Evolutionary conservation across 306 rosid species (phyloP), one percentile per base, ranked within the genome.

Genomic region (Trichosanthes truncata): DNA sequence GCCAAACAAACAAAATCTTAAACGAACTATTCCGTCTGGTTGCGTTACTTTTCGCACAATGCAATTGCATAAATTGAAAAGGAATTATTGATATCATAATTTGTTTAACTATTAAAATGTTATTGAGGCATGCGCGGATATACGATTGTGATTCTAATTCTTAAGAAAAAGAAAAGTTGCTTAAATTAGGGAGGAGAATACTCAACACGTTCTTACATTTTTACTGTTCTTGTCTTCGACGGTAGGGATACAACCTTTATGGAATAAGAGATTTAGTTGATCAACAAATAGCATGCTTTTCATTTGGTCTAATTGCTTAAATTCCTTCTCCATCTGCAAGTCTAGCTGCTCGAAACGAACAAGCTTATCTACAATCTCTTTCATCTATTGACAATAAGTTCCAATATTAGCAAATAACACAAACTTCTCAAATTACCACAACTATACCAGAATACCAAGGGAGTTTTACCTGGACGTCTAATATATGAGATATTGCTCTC

Each of bases 271-370:
- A 40, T 86, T 82, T 48, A 93, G 95, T 87, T 89, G 92, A 81
- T 95, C 97, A 80, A 87, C 87, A 83, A 89, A 93, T 60, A 91
- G 85, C 91, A 84, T 80, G 80, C 72, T 88, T 81, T 84, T 93
- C 83, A 84, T 85, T 82, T 89, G 97, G 85, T 91, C 97, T 78
- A 95, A 36, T 78, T 93, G 91, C 74, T 82, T 88, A 81, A 87
- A 10, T 83, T 90, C 92, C 85, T 89, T 95, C 86, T 95, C 97
- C 84, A 83, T 83, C 87, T 78, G 88, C 89, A 90, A 82, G 87
- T 95, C 97, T 33, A 87, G 49, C 41, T 85, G 90, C 87, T 93
- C 93, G 76, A 92, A 88, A 18, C 35, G 84, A 77, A 53, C 81
- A 80, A 91, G 86, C 84, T 86, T 91, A 80, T 89, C 90, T 81